These are phyloP conservation scores for Oryza meyeriana DNA, from an alignment of 176 grass and related monocot genomes.

Conservation along the genomic window DNA sequence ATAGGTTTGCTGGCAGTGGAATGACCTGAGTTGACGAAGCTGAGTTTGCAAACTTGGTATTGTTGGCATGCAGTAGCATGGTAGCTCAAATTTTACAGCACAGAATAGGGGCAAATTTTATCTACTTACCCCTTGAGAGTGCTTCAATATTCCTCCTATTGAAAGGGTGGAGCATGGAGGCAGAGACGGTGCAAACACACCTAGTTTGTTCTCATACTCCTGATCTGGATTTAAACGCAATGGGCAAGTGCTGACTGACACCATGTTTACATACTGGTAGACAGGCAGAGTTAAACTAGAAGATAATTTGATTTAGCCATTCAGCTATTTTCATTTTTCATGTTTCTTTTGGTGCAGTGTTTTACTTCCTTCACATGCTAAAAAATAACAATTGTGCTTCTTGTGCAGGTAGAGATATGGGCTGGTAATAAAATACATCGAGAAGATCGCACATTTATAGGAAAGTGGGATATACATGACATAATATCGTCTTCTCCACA, in stretches of 20 bases:
- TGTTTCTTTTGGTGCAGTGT: conserved; percentile 13
- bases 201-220: conserved; percentile 4
- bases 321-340: conserved; percentile 17
- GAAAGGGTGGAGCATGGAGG: too few relatives aligned
- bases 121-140: too few relatives aligned
- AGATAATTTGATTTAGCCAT: neutral
- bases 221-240: conserved; percentile 18
- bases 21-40: too few relatives aligned
- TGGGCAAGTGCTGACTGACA: neutral
- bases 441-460: conserved; percentile 75
- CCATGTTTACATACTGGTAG: neutral
- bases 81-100: too few relatives aligned
- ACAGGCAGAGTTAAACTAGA: conserved; percentile 3
- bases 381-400: conserved; percentile 16
- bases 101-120: too few relatives aligned
- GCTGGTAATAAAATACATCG: conserved; percentile 89
- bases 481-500: conserved; percentile 59
- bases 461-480: conserved; percentile 82
- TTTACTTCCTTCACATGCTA: conserved; percentile 17
- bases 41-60: too few relatives aligned
- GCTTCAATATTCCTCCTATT: too few relatives aligned
- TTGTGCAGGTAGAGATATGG: conserved; percentile 91
- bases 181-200: conserved; percentile 5
- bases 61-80: too few relatives aligned
- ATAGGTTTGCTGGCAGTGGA: too few relatives aligned